Evolutionary conservation across 169 alveolate genomes (phyloP), one percentile per base, ranked within the genome.

Genomic region (Miamiensis avidus): DNA sequence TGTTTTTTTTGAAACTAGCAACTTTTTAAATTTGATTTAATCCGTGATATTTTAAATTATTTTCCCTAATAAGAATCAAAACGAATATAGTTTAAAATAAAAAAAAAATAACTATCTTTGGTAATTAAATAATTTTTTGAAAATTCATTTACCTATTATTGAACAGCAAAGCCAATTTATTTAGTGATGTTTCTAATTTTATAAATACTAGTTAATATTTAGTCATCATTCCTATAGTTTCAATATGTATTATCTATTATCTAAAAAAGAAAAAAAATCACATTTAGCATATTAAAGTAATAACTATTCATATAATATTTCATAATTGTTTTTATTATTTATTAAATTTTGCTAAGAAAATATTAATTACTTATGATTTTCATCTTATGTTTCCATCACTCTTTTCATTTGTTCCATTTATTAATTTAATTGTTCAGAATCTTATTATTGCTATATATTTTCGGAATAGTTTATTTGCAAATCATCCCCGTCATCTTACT

Each of bases 121-220:
- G 33, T 29, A 15, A 26, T 32, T 77, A 26, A 1, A 0, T 31
- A 32, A 15, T 73, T 4, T n/a, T 15, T 15, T 15, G 25, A 73
- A 0, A 77, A 25, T 1, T 27, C 28, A 28, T 28, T 29, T 85
- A 85, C 89, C 82, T 85, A 72, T 65, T 31, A 76, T 85, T 85
- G 15, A 85, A 32, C 28, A 64, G 73, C 16, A 72, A 34, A 0
- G 75, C 76, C 11, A 79, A 73, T 75, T 78, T 85, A 65, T 82
- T 85, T n/a, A 78, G 31, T 34, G n/a, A 34, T 30, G 74, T 85
- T 74, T 85, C 89, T 78, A 85, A 69, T 75, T 79, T 85, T 49
- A 85, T 33, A 64, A 85, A 85, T 72, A 85, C 82, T 16, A 85
- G 74, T 64, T 85, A 78, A 74, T 85, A 85, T 49, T 85, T 85